These are phyloP conservation scores for Quercus alba DNA, from an alignment of 306 rosid species.

Conservation along the genomic window DNA sequence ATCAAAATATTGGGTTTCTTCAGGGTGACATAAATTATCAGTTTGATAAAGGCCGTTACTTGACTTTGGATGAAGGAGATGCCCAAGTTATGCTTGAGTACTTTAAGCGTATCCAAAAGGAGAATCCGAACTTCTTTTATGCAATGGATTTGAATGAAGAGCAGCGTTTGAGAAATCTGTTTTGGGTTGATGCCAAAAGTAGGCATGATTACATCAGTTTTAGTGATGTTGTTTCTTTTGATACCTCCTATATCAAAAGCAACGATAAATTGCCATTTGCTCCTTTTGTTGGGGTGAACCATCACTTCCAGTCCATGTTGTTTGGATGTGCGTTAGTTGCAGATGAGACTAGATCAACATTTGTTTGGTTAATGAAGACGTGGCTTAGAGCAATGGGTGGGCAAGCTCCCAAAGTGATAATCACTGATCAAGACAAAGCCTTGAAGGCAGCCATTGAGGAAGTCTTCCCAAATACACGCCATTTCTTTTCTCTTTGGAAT, in stretches of 20 bases:
- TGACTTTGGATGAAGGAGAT: constrained; percentile 56
- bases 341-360: constrained; percentile 46
- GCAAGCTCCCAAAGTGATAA: constrained; percentile 47
- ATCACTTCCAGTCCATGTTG: constrained; percentile 54
- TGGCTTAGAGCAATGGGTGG: constrained; percentile 65
- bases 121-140: constrained; percentile 53
- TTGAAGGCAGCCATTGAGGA: constrained; percentile 49
- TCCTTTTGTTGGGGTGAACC: constrained; percentile 59
- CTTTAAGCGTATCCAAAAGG: constrained; percentile 57
- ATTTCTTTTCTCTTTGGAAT: constrained; percentile 51
- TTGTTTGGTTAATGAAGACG: constrained; percentile 55
- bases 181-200: constrained; percentile 65
- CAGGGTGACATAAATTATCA: constrained; percentile 30
- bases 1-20: constrained; percentile 22
- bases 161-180: constrained; percentile 52
- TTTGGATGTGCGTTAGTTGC: constrained; percentile 57
- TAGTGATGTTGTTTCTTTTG: constrained; percentile 49
- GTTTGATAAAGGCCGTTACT: constrained; percentile 40
- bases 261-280: constrained; percentile 54
- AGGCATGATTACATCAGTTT: constrained; percentile 49
- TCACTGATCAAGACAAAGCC: constrained; percentile 50
- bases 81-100: constrained; percentile 52
- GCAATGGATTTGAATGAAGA: constrained; percentile 59
- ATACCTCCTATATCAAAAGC: constrained; percentile 42
- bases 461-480: constrained; percentile 50